Conservation (phyloP, 208 protist genomes). For the Crithidia expoeki region DNA sequence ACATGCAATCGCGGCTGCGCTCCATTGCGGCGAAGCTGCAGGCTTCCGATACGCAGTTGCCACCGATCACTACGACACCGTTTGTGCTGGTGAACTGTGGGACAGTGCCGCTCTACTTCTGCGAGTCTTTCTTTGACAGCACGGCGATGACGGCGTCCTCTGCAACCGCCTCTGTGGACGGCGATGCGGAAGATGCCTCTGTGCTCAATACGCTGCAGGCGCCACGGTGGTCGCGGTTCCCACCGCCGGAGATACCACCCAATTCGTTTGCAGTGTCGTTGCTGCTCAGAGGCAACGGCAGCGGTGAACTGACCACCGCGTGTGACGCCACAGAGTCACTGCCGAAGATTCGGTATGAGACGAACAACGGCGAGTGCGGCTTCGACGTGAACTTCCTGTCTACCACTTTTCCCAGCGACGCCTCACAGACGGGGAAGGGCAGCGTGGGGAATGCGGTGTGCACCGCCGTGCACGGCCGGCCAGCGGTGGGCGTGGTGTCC, state of each 20-base stretch:
- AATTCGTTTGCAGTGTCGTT: constrained; percentile 40
- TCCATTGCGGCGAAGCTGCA: constrained; percentile 29
- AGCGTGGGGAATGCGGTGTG: constrained; percentile 2
- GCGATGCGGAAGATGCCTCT: neutral
- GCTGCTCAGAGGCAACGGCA: constrained; percentile 1
- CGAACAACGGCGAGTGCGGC: constrained; percentile 36
- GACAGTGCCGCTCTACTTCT: constrained; percentile 46
- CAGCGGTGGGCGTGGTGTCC: constrained; percentile 10
- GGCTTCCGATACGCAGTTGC: neutral
- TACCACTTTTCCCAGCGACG: neutral
- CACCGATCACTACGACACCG: constrained; percentile 12
- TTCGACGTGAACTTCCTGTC: constrained; percentile 33
- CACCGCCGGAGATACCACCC: constrained; percentile 52
- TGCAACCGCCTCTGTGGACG: neutral
- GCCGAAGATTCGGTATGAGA: constrained; percentile 41
- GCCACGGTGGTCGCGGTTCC: constrained; percentile 47
- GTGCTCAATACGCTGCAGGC: neutral
- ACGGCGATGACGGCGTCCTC: neutral
- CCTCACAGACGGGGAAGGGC: neutral
- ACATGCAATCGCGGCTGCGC: constrained; percentile 31
- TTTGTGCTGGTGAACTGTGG: constrained; percentile 55
- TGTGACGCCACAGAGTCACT: neutral
- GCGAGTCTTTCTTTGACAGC: constrained; percentile 23
- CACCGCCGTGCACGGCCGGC: constrained; percentile 17
- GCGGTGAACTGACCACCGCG: neutral